Evolutionary conservation across 2,329 filamentous ascomycete genomes (phyloP), one percentile per base, ranked within the genome.

Genomic region (Zymoseptoria crescenta): DNA sequence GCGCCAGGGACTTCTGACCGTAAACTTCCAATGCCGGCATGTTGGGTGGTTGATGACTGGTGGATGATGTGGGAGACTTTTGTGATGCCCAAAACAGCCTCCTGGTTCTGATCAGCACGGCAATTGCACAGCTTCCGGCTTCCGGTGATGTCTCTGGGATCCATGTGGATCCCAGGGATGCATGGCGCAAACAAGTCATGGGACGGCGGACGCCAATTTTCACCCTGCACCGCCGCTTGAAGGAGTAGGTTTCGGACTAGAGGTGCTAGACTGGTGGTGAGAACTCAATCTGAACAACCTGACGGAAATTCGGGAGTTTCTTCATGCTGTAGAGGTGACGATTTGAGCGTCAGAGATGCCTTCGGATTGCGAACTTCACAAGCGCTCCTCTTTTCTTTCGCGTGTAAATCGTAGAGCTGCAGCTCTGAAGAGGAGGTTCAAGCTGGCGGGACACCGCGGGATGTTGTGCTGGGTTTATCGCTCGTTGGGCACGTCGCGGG

Each of bases 1-100:
- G 66, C 52, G 63, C 35, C 35, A 45, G 35, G 35, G 35, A 45
- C 35, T 45, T 45, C 16, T 45, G 35, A 13, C 35, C 35, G 35
- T 45, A 45, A 45, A 45, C 35, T 45, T 45, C 35, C 16, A 45
- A 45, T 45, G 35, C 35, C 35, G 35, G 35, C 35, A 45, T 45
- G 35, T 16, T 30, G 13, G 35, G 5, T 45, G 35, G 10, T 16
- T 13, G 35, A 45, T 45, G 35, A 45, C 6, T 45, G 35, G 35
- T n/a, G 10, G 35, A n/a, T n/a, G 16, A n/a, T 16, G 13, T 5
- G 2, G 35, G 16, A 45, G 6, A 45, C 10, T 45, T 45, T 13
- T 16, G 35, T 45, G 35, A n/a, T 13, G 9, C n/a, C 13, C 13
- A 45, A 45, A 45, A 35, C 30, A 13, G 10, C 16, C 13, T 45